Evolutionary conservation across 176 grass and related monocot genomes (phyloP), one percentile per base, ranked within the genome.

Genomic region (Raddia guianensis): DNA sequence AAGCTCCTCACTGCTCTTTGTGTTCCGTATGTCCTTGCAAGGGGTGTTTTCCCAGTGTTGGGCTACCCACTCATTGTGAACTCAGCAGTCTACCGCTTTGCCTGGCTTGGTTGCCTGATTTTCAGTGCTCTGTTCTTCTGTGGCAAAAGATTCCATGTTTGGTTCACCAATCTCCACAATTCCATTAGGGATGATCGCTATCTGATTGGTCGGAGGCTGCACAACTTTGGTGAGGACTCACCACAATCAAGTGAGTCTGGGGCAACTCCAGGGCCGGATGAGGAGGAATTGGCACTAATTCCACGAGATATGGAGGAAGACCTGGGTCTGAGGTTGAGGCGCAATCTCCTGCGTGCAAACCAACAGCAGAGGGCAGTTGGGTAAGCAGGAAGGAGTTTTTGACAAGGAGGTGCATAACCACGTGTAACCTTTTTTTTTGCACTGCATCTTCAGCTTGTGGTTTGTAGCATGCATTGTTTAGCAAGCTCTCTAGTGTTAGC

Each of bases 91-190:
- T 99, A 99, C 33, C 97, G 97, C 16, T 99, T 96, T 3, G 89
- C 97, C 0, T 99, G 97, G 97, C 93, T 99, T 0, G 97, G 97
- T 16, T 99, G 93, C 69, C 53, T 99, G 56, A 65, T 99, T 21
- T 93, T 96, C 78, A 96, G 84, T 0, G 16, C 74, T 0, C 16
- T 91, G 51, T 96, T 86, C 76, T 99, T 99, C 73, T 99, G 91
- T 19, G 93, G 75, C 42, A 95, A 87, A 79, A 87, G 97, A 40
- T 99, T 99, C 89, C 90, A 96, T 51, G 82, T 86, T 12, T 99
- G 97, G 97, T 99, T 99, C 80, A 93, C 90, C 74, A 96, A 96
- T 74, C 89, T 99, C 56, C 97, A 99, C 85, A 99, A 99, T 69
- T 93, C 97, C 33, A 99, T 99, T 16, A 82, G 97, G 74, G 97